Evolutionary conservation across 148 eudicot genomes (phyloP), one percentile per base, ranked within the genome.

Genomic region (Vaccinium darrowii): DNA sequence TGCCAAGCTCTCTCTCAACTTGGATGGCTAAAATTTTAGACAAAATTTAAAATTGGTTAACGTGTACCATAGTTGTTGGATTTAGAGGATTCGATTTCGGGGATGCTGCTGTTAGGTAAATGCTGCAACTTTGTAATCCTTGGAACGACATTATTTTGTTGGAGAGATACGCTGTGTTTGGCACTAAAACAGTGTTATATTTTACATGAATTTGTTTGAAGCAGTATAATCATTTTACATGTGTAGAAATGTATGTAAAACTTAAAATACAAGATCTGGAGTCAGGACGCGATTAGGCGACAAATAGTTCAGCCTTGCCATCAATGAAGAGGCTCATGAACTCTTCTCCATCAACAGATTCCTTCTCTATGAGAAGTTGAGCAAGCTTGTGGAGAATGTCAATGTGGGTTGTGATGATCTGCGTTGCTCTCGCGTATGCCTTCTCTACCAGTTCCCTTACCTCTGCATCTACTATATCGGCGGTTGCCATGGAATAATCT

Each of bases 301-400:
- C 87, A 65, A 85, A 97, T 58, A 97, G 90, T 79, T 97, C 98
- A 49, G 99, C 99, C 91, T 97, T 86, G 87, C 99, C 99, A 89
- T 97, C 99, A 52, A 97, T 97, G 94, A 97, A 97, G 67, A 97
- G 94, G 92, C 99, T 97, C 99, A 97, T 95, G 87, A 97, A 97
- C 88, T 95, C 99, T 88, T 97, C 99, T 0, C 99, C 99, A 78
- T 97, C 99, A 14, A 97, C 98, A 10, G 94, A 93, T 88, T 97
- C 99, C 89, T 97, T 95, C 91, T 97, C 98, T 25, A 97, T 95
- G 30, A 95, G 95, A 56, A 97, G 91, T 85, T 91, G 93, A 43
- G 99, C 98, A 52, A 97, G 95, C 87, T 92, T 93, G 92, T 97
- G 99, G 82, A 97, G 95, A 80, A 97, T 97, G 90, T 97, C 99